Evolutionary conservation across 768 basidiomycete genomes (phyloP).

Genomic region (Agrocybe pediades): DNA sequence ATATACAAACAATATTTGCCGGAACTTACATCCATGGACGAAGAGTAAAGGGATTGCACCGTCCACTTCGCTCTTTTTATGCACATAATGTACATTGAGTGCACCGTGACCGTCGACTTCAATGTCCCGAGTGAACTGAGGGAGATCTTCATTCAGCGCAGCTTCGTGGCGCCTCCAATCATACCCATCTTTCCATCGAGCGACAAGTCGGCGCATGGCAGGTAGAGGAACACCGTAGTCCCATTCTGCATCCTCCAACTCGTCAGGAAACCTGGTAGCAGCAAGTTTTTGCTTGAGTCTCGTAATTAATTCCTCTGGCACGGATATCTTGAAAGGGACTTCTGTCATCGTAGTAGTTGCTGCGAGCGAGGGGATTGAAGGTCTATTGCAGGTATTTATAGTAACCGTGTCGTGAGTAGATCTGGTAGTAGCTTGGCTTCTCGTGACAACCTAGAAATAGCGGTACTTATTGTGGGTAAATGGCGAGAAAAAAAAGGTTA

Average conservation of each 20-base stretch:
- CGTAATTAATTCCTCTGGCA: slow-evolving; percentile 43
- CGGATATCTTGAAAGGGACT: slow-evolving; percentile 45
- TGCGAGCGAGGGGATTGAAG: no score
- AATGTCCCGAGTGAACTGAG: slow-evolving; percentile 58
- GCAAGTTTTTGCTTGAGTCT: slow-evolving; percentile 47
- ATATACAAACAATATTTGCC: no score
- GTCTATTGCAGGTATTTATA: no score
- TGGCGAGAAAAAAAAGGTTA: no score
- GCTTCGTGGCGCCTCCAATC: slow-evolving; percentile 59
- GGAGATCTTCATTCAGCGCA: slow-evolving; percentile 48
- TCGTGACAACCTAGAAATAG: no score
- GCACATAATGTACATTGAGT: slow-evolving; percentile 56
- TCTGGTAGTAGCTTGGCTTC: no score
- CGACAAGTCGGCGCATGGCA: slow-evolving; percentile 48
- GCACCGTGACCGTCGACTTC: slow-evolving; percentile 45
- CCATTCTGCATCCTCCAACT: slow-evolving; percentile 50
- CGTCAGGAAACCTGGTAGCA: slow-evolving; percentile 54
- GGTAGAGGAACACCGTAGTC: slow-evolving; percentile 57
- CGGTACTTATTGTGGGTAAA: no score
- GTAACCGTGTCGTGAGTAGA: no score
- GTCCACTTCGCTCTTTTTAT: slow-evolving; percentile 43
- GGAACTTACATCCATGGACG: slow-evolving; percentile 57
- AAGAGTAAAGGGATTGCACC: slow-evolving; percentile 60
- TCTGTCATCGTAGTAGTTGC: no score
- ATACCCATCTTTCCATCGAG: slow-evolving; percentile 52